These are phyloP conservation scores for Boechera retrofracta DNA, from an alignment of 345 rosid genomes.

Conservation along the genomic window DNA sequence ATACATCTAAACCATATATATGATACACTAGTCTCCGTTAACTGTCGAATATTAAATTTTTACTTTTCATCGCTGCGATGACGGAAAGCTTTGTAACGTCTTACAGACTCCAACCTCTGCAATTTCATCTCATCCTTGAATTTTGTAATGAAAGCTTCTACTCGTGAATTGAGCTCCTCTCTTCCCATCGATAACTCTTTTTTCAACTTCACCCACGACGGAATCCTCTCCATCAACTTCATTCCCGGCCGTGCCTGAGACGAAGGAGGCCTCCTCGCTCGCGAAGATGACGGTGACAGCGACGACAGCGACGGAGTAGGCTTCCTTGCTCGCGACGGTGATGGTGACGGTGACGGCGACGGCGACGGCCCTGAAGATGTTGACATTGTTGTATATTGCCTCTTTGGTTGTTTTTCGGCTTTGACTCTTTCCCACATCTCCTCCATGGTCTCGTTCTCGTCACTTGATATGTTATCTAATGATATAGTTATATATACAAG, in stretches of 20 bases:
- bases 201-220: constrained; percentile 51
- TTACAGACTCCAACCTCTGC: constrained; percentile 76
- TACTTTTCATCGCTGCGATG: constrained; percentile 25
- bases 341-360: neutral
- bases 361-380: constrained; percentile 24
- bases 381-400: constrained; percentile 60
- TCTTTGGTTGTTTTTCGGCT: constrained; percentile 55
- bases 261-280: constrained; percentile 20
- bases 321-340: neutral
- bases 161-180: constrained; percentile 85
- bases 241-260: constrained; percentile 35
- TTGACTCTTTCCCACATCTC: constrained; percentile 44
- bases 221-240: constrained; percentile 64
- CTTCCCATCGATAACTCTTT: constrained; percentile 74
- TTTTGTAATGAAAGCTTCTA: constrained; percentile 81
- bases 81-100: constrained; percentile 50
- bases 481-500: neutral
- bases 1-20: constrained; percentile 4
- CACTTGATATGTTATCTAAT: constrained; percentile 34
- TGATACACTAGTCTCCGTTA: neutral
- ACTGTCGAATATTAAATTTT: neutral
- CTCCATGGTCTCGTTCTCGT: constrained; percentile 42
- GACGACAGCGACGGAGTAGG: neutral
- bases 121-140: constrained; percentile 84
- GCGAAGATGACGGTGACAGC: constrained; percentile 17